Evolutionary conservation across 768 basidiomycete genomes (phyloP), one percentile per base, ranked within the genome.

Genomic region (Macrocybe gigantea): DNA sequence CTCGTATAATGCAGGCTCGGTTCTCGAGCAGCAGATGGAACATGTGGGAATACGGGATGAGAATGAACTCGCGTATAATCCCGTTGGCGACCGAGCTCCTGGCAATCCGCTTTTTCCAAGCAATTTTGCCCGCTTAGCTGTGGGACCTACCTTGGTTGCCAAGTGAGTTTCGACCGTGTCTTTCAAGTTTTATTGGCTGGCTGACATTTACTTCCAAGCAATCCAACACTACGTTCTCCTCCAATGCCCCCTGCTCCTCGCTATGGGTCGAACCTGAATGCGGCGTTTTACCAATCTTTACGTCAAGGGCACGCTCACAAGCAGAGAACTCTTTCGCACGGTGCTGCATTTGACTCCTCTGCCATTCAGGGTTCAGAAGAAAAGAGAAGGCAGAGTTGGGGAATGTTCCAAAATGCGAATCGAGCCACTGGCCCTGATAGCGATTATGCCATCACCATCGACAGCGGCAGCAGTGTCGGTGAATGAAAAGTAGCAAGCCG

Each of bases 21-120:
- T 49, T 33, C 47, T 39, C 34, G 46, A 39, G 43, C 30, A 45
- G 45, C 51, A 53, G 50, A 50, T 55, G 44, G 33, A 45, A 44
- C 5, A 41, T 51, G 44, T 30, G 40, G 22, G 22, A 22, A 22
- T 22, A 33, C 46, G 47, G 7, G 53, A 49, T 9, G 53, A 57
- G n/a, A 55, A 60, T 13, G 64, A 61, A 10, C 64, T 52, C 8
- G 58, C 63, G 9, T 78, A 80, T 56, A 69, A 79, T 58, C 64
- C 72, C 3, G 66, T 77, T n/a, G 77, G 74, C 7, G 86, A 88
- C 53, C 74, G 88, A 5, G 72, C 69, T 1, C 81, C 84, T 1
- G 90, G 88, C 0, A 78, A 82, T 53, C 90, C 89, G 10, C 66
- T 92, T 6, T 94, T 94, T 68, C 87, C 88, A 3, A 84, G 79